Evolutionary conservation across 2,329 filamentous ascomycete genomes (phyloP).

Genomic region (Taxawa tesnikishii): DNA sequence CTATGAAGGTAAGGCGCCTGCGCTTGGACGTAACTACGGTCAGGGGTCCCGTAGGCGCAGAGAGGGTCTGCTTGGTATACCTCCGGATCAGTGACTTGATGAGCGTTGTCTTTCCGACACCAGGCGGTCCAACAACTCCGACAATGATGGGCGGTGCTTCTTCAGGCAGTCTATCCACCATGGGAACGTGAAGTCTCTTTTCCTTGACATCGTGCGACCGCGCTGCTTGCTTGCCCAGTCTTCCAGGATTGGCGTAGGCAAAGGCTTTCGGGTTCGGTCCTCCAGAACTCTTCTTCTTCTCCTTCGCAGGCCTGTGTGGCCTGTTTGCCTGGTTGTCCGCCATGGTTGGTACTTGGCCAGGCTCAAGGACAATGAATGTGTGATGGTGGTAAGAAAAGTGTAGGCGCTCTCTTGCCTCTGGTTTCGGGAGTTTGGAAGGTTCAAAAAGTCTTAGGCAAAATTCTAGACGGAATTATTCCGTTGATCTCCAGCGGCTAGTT

Average conservation of each 20-base stretch:
- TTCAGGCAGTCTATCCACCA: slow-evolving; percentile 90
- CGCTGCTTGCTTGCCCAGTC: slow-evolving; percentile 61
- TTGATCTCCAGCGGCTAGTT: too few species aligned
- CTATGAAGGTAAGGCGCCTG: slow-evolving; percentile 85
- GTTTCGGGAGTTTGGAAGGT: too few species aligned
- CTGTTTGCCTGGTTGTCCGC: slow-evolving; percentile 61
- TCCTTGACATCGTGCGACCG: slow-evolving; percentile 78
- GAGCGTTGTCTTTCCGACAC: slow-evolving; percentile 87
- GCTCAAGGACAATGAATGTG: too few species aligned
- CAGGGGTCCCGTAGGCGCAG: slow-evolving; percentile 79
- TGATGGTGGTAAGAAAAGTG: too few species aligned
- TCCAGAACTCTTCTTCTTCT: slow-evolving; percentile 63
- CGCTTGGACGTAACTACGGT: slow-evolving; percentile 96
- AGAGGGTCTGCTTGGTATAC: slow-evolving; percentile 91
- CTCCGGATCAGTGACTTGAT: slow-evolving; percentile 88
- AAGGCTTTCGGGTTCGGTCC: slow-evolving; percentile 85
- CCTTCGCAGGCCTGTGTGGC: slow-evolving; percentile 75
- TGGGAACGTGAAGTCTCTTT: slow-evolving; percentile 88
- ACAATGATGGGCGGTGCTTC: slow-evolving; percentile 90
- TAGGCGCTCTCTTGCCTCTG: too few species aligned
- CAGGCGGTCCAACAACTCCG: slow-evolving; percentile 85
- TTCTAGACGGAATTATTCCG: too few species aligned
- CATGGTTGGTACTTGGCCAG: too few species aligned
- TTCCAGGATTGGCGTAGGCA: slow-evolving; percentile 69
- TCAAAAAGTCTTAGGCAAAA: too few species aligned